These are phyloP conservation scores for Echinochloa phyllopogon DNA, from an alignment of 176 grass and related monocot species.

Conservation along the genomic window DNA sequence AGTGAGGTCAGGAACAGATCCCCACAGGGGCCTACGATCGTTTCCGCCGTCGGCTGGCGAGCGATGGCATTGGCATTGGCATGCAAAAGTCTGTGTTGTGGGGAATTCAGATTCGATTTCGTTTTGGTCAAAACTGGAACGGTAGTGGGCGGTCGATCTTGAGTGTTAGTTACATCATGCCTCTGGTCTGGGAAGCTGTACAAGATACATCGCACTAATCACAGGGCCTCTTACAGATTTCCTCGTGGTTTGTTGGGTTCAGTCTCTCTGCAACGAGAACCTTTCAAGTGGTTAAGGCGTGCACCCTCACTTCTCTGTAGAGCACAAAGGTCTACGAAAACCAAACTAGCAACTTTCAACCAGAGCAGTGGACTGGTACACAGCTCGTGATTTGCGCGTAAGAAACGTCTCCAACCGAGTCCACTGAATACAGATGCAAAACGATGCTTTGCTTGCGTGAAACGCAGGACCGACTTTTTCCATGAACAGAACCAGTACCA, in stretches of 20 bases:
- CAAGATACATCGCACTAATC: background rate
- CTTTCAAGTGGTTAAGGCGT: background rate
- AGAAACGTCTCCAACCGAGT: background rate
- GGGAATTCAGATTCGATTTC: background rate
- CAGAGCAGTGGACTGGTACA: background rate
- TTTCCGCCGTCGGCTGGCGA: constrained; percentile 31
- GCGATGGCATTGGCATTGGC: too few species aligned
- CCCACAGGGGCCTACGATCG: constrained; percentile 16
- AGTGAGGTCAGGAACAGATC: background rate
- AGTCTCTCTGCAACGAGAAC: background rate
- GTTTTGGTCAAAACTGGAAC: constrained; percentile 13
- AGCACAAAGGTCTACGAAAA: background rate
- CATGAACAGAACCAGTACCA: constrained; percentile 11
- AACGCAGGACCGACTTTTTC: constrained; percentile 13
- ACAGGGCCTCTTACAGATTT: background rate
- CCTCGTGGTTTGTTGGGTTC: background rate
- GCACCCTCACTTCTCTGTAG: background rate
- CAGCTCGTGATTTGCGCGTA: background rate
- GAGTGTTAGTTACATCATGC: background rate
- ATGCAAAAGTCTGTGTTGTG: background rate
- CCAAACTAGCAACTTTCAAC: constrained; percentile 8
- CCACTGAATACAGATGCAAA: background rate
- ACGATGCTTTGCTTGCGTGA: background rate
- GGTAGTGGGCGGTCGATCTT: background rate
- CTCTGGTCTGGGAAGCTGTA: background rate